Base-by-base conservation (phyloP, 352 stramenopile species). In the Phytopythium boreale region DNA sequence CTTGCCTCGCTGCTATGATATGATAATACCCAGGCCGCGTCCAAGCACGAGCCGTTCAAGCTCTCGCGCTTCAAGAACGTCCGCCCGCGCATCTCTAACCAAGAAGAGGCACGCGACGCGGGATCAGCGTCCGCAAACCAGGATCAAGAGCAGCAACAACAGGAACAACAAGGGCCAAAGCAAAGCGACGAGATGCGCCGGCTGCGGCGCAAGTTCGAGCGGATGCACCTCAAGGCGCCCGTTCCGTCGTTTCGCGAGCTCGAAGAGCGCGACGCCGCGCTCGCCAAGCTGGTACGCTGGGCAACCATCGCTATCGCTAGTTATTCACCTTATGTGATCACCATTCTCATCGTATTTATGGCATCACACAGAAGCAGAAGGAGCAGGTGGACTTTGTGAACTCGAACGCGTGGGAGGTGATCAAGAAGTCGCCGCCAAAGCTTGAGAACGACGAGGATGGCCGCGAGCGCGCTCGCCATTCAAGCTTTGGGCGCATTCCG, bases 361-460 rank as follows among this genome's bases (percentile, higher is more conserved):
- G n/a, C 56, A 27, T 0, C 58, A 19, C 62, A 10, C 57, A 91
- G 77, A 77, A 69, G 34, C 74, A 81, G 47, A 90, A 88, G 56
- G 79, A 91, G 36, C 66, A 58, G 20, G 68, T 84, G 26, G 79
- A 93, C 49, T 92, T 82, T 69, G 74, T 95, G 31, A 92, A 82
- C 36, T 62, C 72, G 12, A 93, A 93, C 50, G 82, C 82, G 1
- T 95, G 83, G 81, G 74, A 93, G 53, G 83, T 92, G 43, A 95
- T 92, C 62, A 79, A 82, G 22, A 67, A 79, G 44, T 58, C 72
- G 0, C 82, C 79, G 0, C 56, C 62, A 6, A 61, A 71, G 57
- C 47, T 39, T 2, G 55, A 63, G 15, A 59, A 74, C 12, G 46
- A 76, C 6, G 61, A 68, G 5, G 31, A 67, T 0, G 66, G 64